Base-by-base conservation (phyloP, 2,329 filamentous ascomycete species). In the Tolypocladium tropicale region DNA sequence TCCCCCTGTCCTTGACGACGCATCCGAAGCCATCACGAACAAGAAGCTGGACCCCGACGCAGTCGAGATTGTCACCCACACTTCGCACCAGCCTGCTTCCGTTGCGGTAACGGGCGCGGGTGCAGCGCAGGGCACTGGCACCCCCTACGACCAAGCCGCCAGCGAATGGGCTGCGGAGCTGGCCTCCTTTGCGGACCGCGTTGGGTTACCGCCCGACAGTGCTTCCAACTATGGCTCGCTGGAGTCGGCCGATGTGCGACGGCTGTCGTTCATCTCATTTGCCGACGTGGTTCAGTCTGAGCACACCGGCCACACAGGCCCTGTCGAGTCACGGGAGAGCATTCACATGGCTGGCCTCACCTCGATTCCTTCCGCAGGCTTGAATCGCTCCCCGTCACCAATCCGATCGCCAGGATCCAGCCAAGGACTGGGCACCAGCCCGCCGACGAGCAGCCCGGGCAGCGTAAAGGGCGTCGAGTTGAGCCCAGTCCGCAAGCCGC, bases 241-340 rank as follows among this genome's bases (percentile, higher is more conserved):
- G 59, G 91, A 96, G 30, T 72, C 70, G 10, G 79, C 83, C 51
- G 92, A 96, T 65, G 82, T 95, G 21, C 85, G 90, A 50, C 84
- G 93, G 25, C 74, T 97, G 59, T 94, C 89, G 69, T 97, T 97
- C 74, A 95, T 97, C 68, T 96, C 91, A 9, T 97, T 97, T 71
- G 92, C 93, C 59, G 93, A 97, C 65, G 90, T 97, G 11, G 90
- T 97, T 43, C 90, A 95, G 68, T 82, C 86, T 36, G 89, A 94
- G 69, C 89, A 93, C 64, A 83, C 82, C 33, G 81, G 84, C 57
- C 75, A 77, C 36, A 74, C 77, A 21, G 72, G 69, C 41, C 70
- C 68, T 54, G 68, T 72, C 39, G 78, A 81, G 51, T 85, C 80
- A 62, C 78, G 86, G 61, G 88, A 93, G 58, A 86, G 85, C 55